Evolutionary conservation across 140 eudicot species (phyloP).

Genomic region (Oenanthe javanica): DNA sequence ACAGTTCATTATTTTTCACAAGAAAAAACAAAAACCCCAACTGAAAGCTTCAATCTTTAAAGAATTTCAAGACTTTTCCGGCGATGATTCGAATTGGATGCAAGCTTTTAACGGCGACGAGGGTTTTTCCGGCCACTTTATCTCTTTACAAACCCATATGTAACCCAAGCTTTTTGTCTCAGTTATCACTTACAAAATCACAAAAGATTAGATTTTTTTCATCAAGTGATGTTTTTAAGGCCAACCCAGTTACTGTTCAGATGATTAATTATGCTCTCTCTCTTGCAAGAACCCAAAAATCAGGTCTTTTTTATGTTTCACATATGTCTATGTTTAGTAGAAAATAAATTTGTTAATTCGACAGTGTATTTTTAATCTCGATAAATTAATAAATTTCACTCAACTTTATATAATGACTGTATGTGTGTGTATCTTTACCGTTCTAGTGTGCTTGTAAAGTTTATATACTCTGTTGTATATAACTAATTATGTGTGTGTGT

Average conservation of each 20-base stretch:
- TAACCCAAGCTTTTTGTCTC: constrained; percentile 1
- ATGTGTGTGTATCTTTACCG: background rate
- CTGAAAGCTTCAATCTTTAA: background rate
- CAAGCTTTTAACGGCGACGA: constrained; percentile 24
- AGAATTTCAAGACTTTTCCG: background rate
- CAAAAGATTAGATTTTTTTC: constrained; percentile 24
- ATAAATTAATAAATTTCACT: no score
- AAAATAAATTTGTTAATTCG: no score
- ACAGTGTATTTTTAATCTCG: background rate
- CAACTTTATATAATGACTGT: no score
- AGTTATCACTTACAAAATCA: background rate
- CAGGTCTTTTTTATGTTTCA: constrained; percentile 39
- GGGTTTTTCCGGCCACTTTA: background rate
- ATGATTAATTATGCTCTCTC: constrained; percentile 74
- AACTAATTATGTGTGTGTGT: background rate
- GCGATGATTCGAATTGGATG: constrained; percentile 34
- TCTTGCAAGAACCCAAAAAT: constrained; percentile 62
- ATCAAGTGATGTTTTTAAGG: constrained; percentile 23
- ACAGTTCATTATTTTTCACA: background rate
- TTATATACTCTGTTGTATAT: no score
- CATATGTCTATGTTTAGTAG: background rate
- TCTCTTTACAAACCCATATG: constrained; percentile 2
- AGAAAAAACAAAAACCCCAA: background rate
- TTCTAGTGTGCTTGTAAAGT: background rate
- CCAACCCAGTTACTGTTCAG: constrained; percentile 60